Percentiles rank a stretch among this genome's conserved stretches.
phyloP scores from a whole-genome alignment of 306 rosid species.

The Calophaca sinica region DNA sequence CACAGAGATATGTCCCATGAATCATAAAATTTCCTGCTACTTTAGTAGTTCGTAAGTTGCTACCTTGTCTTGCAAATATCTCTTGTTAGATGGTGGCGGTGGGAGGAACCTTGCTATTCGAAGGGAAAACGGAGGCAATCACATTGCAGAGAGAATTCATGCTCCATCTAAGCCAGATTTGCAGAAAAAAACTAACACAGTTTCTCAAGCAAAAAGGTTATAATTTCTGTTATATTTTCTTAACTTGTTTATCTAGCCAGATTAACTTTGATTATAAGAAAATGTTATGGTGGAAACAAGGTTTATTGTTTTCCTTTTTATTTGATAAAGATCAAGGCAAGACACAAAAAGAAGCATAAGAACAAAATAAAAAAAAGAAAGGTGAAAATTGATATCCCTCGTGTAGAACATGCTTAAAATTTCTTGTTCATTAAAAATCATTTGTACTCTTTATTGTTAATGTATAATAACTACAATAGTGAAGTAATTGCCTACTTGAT shows the following conservation, averaged over 20 bases:
- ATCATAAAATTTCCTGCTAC: slow-evolving; percentile 12
- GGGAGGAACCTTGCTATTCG: slow-evolving; percentile 60
- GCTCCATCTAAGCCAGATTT: slow-evolving; percentile 50
- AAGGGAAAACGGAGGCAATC: slow-evolving; percentile 67
- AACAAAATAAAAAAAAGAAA: neutral
- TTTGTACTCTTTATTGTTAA: slow-evolving; percentile 27
- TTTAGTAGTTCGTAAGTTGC: slow-evolving; percentile 16
- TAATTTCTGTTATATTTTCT: neutral
- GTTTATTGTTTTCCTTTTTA: slow-evolving; percentile 8
- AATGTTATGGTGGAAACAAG: slow-evolving; percentile 33
- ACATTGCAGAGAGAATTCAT: slow-evolving; percentile 55
- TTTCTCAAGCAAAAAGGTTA: slow-evolving; percentile 60
- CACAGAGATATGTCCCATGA: neutral
- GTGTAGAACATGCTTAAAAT: neutral
- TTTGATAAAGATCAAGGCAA: slow-evolving; percentile 21
- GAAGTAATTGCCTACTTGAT: slow-evolving; percentile 1
- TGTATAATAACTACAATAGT: neutral
- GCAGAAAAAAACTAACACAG: slow-evolving; percentile 54
- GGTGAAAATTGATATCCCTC: slow-evolving; percentile 15
- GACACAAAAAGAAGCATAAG: slow-evolving; percentile 7
- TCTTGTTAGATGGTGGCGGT: slow-evolving; percentile 62
- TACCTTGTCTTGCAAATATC: slow-evolving; percentile 38
- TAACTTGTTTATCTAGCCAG: slow-evolving; percentile 13
- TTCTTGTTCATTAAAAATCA: neutral
- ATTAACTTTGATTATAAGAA: slow-evolving; percentile 22